Evolutionary conservation across 139 green algal genomes (phyloP).

Genomic region (Mesotaenium endlicherianum): DNA sequence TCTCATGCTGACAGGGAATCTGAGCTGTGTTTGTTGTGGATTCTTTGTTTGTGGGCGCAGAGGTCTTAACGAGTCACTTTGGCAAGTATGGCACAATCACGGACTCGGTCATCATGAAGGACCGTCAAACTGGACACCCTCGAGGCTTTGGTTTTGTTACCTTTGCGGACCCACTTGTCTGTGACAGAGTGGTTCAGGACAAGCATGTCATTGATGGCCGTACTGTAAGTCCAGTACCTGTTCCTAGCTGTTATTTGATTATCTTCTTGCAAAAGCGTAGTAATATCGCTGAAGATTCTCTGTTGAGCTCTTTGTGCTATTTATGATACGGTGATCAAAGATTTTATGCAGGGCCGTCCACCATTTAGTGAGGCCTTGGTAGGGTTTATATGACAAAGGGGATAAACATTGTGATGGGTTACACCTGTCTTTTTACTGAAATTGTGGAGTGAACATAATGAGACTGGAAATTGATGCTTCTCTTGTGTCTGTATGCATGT

Average conservation of each 20-base stretch:
- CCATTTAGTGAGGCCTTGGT: too few relatives aligned
- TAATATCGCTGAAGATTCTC: too few relatives aligned
- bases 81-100: conserved; percentile 76
- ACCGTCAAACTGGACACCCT: conserved; percentile 85
- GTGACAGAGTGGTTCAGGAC: conserved; percentile 78
- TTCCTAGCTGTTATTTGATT: neutral
- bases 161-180: conserved; percentile 77
- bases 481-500: neutral
- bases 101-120: conserved; percentile 92
- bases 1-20: too few relatives aligned
- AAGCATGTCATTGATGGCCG: conserved; percentile 54
- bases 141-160: conserved; percentile 97
- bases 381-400: too few relatives aligned
- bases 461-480: neutral
- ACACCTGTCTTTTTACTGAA: too few relatives aligned
- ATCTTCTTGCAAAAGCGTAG: too few relatives aligned
- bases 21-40: neutral
- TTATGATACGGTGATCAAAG: too few relatives aligned
- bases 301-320: too few relatives aligned
- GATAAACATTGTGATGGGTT: too few relatives aligned
- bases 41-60: conserved; percentile 15
- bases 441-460: neutral
- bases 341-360: too few relatives aligned
- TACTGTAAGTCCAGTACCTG: conserved; percentile 22
- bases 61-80: conserved; percentile 69